Conservation (phyloP, 768 basidiomycete genomes). For the Amanita molliuscula region DNA sequence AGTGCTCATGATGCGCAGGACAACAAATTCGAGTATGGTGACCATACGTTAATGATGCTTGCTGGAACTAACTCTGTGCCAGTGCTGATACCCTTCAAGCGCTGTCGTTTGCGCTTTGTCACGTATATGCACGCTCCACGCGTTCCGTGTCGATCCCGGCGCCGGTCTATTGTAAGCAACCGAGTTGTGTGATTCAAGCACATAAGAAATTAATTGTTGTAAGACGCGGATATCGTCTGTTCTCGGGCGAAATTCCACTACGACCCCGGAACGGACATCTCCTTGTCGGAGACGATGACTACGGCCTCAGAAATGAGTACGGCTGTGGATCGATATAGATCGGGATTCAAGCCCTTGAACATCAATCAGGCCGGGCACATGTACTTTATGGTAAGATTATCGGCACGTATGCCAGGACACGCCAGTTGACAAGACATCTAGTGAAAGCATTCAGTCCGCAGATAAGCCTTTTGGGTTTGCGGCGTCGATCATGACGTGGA, state of each 20-base stretch:
- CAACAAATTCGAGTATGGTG: constrained; percentile 48
- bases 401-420: not conserved
- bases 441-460: too few species aligned
- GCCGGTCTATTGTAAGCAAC: constrained; percentile 64
- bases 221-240: constrained; percentile 80
- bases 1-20: constrained; percentile 18
- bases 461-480: not conserved
- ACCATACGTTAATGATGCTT: not conserved
- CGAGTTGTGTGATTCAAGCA: not conserved
- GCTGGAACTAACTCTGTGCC: not conserved
- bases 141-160: constrained; percentile 82
- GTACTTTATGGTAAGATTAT: constrained; percentile 44
- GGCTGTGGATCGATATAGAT: constrained; percentile 35
- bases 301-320: constrained; percentile 31
- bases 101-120: constrained; percentile 63
- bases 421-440: not conserved
- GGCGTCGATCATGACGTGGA: not conserved
- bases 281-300: constrained; percentile 52
- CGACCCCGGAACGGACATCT: constrained; percentile 45
- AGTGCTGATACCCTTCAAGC: constrained; percentile 63
- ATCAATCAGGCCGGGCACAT: constrained; percentile 36
- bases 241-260: constrained; percentile 76
- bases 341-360: constrained; percentile 49
- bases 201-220: not conserved
- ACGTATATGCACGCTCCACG: constrained; percentile 73